Conservation (phyloP, 495 filamentous ascomycete species). For the Bryoglossum gracile region DNA sequence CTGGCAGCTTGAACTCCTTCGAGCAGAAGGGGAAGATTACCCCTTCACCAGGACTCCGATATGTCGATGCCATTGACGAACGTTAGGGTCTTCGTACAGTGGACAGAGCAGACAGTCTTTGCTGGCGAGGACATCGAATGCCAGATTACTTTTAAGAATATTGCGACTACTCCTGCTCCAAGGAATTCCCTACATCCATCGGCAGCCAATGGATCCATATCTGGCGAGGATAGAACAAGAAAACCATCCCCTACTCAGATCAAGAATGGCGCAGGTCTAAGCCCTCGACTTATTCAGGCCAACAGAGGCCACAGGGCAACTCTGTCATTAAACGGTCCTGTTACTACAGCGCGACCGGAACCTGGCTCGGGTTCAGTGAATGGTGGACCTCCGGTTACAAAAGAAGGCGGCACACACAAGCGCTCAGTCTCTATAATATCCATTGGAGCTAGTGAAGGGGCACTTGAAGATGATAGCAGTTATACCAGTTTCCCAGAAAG, state of each 20-base stretch:
- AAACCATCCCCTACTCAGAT: constrained; percentile 33
- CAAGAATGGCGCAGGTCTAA: constrained; percentile 25
- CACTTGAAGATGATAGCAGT: constrained; percentile 35
- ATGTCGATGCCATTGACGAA: constrained; percentile 45
- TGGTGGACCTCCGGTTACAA: constrained; percentile 8
- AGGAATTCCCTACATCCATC: constrained; percentile 38
- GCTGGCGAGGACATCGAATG: constrained; percentile 92
- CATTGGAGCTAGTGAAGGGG: constrained; percentile 60
- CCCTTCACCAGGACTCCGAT: neutral
- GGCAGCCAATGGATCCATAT: constrained; percentile 28
- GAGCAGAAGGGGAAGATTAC: constrained; percentile 14
- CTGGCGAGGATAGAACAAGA: constrained; percentile 34
- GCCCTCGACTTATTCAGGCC: constrained; percentile 14
- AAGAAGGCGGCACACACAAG: constrained; percentile 36
- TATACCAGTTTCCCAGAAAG: constrained; percentile 23
- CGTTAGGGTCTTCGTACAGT: constrained; percentile 91
- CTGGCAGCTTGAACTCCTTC: constrained; percentile 21
- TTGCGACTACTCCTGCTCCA: constrained; percentile 46
- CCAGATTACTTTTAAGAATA: constrained; percentile 92
- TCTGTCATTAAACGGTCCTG: constrained; percentile 50
- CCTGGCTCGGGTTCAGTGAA: constrained; percentile 13
- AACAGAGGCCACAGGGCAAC: constrained; percentile 49
- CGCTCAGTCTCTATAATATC: constrained; percentile 95
- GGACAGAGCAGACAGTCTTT: constrained; percentile 86
- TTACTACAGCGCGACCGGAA: constrained; percentile 27